These are phyloP conservation scores for Xerocomus amazonicus DNA, from an alignment of 1,284 basidiomycete genomes.

Conservation along the genomic window DNA sequence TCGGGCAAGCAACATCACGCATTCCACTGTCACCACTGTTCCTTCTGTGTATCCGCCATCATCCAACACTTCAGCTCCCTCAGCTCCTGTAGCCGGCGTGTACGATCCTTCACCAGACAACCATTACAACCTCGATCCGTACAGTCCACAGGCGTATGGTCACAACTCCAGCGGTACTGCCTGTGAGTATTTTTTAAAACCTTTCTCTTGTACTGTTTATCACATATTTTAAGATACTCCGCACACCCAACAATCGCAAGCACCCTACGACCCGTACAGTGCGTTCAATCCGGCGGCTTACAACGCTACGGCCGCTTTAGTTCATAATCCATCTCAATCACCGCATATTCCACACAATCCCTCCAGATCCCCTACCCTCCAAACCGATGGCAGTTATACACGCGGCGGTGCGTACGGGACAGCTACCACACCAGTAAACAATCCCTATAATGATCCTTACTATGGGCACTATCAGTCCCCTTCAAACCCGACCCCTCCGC, in stretches of 20 bases:
- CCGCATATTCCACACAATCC: constrained; percentile 33
- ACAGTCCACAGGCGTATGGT: constrained; percentile 45
- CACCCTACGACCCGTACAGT: constrained; percentile 50
- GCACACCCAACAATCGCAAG: constrained; percentile 47
- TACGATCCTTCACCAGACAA: constrained; percentile 23
- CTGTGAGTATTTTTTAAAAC: constrained; percentile 42
- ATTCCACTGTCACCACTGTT: constrained; percentile 40
- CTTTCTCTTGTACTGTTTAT: background rate
- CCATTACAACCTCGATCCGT: constrained; percentile 32
- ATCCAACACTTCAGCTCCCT: constrained; percentile 16
- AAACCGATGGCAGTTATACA: constrained; percentile 52
- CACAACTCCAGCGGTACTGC: constrained; percentile 47
- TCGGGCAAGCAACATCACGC: constrained; percentile 43
- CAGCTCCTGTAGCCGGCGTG: constrained; percentile 22
- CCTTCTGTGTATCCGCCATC: constrained; percentile 40
- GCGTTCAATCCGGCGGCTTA: constrained; percentile 41
- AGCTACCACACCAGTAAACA: constrained; percentile 29
- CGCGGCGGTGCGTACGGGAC: constrained; percentile 57
- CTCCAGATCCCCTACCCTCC: constrained; percentile 32
- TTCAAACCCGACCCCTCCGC: constrained; percentile 24
- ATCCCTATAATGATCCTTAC: constrained; percentile 26
- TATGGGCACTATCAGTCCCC: constrained; percentile 26
- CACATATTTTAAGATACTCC: constrained; percentile 46
- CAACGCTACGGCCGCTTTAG: constrained; percentile 36
- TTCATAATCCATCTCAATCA: constrained; percentile 22